A percentile compares a stretch with the other conserved stretches of the same genome.
These are phyloP conservation scores for Fusarium decemcellulare DNA, from an alignment of 2,329 filamentous ascomycete species.

Conservation along the genomic window DNA sequence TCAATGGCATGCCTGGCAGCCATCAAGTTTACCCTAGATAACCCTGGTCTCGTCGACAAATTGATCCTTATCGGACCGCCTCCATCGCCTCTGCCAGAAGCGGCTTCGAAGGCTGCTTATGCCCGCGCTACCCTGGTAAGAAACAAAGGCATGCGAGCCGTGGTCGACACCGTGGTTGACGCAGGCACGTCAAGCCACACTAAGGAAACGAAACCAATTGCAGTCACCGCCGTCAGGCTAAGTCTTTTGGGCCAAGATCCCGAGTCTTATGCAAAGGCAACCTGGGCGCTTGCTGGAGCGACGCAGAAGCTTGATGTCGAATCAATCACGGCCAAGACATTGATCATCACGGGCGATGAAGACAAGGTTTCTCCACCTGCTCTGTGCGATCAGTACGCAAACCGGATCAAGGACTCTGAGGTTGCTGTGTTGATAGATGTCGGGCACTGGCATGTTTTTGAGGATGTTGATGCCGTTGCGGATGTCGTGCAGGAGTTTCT, in stretches of 20 bases:
- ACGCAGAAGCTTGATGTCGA: constrained; percentile 50
- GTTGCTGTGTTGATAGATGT: constrained; percentile 56
- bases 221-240: constrained; percentile 57
- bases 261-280: constrained; percentile 69
- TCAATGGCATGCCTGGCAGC: constrained; percentile 67
- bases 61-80: constrained; percentile 65
- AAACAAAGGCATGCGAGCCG: constrained; percentile 58
- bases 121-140: constrained; percentile 58
- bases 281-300: constrained; percentile 61
- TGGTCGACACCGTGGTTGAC: constrained; percentile 56
- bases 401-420: constrained; percentile 45
- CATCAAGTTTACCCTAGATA: constrained; percentile 54
- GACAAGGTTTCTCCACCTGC: constrained; percentile 59
- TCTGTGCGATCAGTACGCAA: constrained; percentile 50
- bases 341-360: constrained; percentile 61
- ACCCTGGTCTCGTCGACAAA: constrained; percentile 57
- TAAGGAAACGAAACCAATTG: constrained; percentile 53
- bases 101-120: constrained; percentile 46
- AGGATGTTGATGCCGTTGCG: constrained; percentile 56
- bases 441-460: constrained; percentile 67
- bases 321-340: constrained; percentile 49
- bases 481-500: constrained; percentile 35
- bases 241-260: constrained; percentile 63
- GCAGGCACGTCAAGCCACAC: constrained; percentile 21
- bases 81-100: constrained; percentile 58